Evolutionary conservation across 2,329 filamentous ascomycete genomes (phyloP), one percentile per base, ranked within the genome.

Genomic region (Thermomyces lanuginosus): DNA sequence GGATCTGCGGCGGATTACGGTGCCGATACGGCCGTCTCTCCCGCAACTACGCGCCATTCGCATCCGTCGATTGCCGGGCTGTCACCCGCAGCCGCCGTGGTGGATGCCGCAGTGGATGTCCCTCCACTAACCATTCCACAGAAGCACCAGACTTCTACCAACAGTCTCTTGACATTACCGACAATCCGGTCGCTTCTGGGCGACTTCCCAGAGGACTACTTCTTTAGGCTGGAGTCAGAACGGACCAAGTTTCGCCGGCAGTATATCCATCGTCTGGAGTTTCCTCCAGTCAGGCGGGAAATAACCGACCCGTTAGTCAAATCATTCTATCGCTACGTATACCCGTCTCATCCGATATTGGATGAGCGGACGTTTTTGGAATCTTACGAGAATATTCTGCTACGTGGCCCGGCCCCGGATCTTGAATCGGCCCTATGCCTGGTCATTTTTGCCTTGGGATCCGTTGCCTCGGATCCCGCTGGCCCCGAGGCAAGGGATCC

Each of bases 401-500:
- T 42, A 12, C 27, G 27, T 2, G 37, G 38, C 2, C 28, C 36
- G 1, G 40, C 44, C 17, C 31, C 36, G 2, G 42, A 34, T 21
- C 28, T 46, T 3, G 42, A 43, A 15, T 39, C 41, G 2, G 46
- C 44, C 4, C 32, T 50, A 2, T 50, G 47, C 28, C 37, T 49
- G 30, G 39, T 47, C 9, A 39, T 50, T 6, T 35, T 48, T 8
- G 46, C 46, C 6, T 30, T 50, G 8, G 45, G 46, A 3, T 38
- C 36, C 1, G 39, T 41, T 5, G 35, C 38, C 4, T 34, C 40
- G 4, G 25, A 37, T 2, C 32, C 41, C 6, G 25, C 34, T 3
- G 36, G 36, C 6, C 24, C 32, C 9, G 33, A 33, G 4, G 26
- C 32, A 10, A 39, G 21, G 11, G 20, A 37, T 23, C 21, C 25